Conservation (phyloP, 2,329 filamentous ascomycete species). For the Fusarium sacchari region DNA sequence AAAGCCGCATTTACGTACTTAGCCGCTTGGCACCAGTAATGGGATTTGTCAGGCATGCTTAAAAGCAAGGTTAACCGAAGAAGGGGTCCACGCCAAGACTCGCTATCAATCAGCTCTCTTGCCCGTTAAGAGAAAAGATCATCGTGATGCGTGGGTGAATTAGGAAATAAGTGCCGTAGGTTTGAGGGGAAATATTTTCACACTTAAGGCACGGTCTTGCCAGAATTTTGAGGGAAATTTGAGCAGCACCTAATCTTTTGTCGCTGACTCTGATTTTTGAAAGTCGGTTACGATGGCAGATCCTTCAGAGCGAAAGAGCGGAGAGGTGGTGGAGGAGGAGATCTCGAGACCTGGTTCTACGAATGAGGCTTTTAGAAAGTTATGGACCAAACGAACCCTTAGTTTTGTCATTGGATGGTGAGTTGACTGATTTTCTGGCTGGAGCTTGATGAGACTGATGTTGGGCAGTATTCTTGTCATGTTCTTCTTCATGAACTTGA, state of each 20-base stretch:
- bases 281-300: not conserved
- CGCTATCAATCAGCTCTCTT: slow-evolving; percentile 30
- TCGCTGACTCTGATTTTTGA: not conserved
- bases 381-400: slow-evolving; percentile 13
- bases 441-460: rapidly evolving
- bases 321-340: not conserved
- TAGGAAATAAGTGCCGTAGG: slow-evolving; percentile 12
- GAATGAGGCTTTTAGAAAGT: slow-evolving; percentile 27
- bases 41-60: not conserved
- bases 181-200: not conserved
- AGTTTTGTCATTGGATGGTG: slow-evolving; percentile 24
- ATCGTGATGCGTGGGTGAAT: slow-evolving; percentile 13
- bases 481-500: slow-evolving; percentile 38
- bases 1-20: slow-evolving; percentile 3
- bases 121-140: slow-evolving; percentile 19
- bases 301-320: not conserved
- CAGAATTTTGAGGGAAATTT: not conserved
- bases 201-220: not conserved
- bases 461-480: slow-evolving; percentile 24
- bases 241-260: not conserved
- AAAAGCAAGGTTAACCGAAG: not conserved
- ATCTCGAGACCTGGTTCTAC: not conserved
- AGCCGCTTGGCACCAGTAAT: slow-evolving; percentile 3
- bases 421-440: rapidly evolving
- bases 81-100: slow-evolving; percentile 12